Evolutionary conservation across 2,329 filamentous ascomycete species (phyloP), one percentile per base, ranked within the genome.

Genomic region (Aspergillus sp.): DNA sequence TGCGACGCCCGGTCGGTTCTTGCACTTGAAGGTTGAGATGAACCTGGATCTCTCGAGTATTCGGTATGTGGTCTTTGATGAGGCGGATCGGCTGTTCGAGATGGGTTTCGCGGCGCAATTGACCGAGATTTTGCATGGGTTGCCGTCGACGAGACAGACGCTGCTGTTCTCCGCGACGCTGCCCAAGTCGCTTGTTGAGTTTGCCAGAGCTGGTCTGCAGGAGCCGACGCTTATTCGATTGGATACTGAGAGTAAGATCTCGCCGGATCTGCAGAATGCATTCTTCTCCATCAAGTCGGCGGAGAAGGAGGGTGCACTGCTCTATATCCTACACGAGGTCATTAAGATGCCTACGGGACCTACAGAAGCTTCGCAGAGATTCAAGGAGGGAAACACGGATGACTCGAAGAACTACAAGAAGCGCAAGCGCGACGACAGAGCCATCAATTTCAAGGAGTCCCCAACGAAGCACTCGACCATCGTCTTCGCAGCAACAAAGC

Each of bases 21-120:
- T 99, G 68, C 95, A 99, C 83, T 80, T 99, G 66, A 96, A 98
- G 79, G 94, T 98, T 22, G 95, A 99, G 75, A 99, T 99, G 96
- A 84, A 85, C 9, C 79, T 99, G 56, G 92, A 97, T 72, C 81
- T 99, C n/a, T 92, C 90, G 0, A 96, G 92, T 4, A 89, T 99
- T 64, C 86, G 88, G 69, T 99, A 99, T 72, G 92, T 97, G 25
- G 95, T 99, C 8, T 99, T 99, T 66, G 95, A 99, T 74, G 95
- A 99, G 77, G 95, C 95, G 1, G 95, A 99, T 83, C 87, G 95
- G 57, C 83, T 99, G 22, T 99, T 99, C 77, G 95, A 99, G 75
- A 97, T 99, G 94, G 96, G 95, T 69, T 99, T 99, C 74, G 93
- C 93, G 4, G 89, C 91, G 3, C 95, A 99, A 73, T 82, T 99